phyloP scores from a whole-genome alignment of 257 asterid genomes.

The Schizonepeta tenuifolia region DNA sequence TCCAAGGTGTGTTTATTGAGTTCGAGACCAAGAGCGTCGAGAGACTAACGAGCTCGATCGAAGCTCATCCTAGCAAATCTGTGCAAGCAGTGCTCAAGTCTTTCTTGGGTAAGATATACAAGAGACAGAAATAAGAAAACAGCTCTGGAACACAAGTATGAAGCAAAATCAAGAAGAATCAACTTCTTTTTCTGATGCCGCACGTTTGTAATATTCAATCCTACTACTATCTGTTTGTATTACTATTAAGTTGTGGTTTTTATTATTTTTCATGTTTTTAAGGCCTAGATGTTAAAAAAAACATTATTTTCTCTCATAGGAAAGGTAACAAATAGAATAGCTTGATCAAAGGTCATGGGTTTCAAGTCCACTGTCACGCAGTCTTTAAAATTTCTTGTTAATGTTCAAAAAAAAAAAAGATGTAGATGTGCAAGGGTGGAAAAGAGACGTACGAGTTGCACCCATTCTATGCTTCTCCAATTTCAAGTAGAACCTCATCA shows the following conservation, averaged over 20 bases:
- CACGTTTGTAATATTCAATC: conserved; percentile 30
- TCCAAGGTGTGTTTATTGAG: conserved; percentile 71
- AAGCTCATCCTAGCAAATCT: conserved; percentile 81
- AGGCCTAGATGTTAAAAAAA: too few species aligned
- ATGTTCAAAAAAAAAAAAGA: too few species aligned
- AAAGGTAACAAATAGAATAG: too few species aligned
- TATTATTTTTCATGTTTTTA: conserved; percentile 19
- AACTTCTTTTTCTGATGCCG: conserved; percentile 26
- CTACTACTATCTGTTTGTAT: conserved; percentile 33
- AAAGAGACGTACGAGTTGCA: too few species aligned
- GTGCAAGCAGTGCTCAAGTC: conserved; percentile 86
- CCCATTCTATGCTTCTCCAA: too few species aligned
- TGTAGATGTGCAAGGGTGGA: too few species aligned
- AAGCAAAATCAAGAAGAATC: conserved; percentile 15
- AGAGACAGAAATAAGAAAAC: conserved; percentile 76
- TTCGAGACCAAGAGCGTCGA: conserved; percentile 74
- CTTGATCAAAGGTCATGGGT: too few species aligned
- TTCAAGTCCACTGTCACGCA: too few species aligned
- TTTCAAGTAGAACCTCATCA: too few species aligned
- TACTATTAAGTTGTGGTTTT: conserved; percentile 29
- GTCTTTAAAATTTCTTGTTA: too few species aligned
- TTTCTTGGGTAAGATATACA: conserved; percentile 93
- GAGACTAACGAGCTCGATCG: conserved; percentile 67
- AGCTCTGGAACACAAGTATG: background rate
- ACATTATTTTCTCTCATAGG: too few species aligned